phyloP scores from a whole-genome alignment of 1,284 basidiomycete species.

The Boletus holoroseus region DNA sequence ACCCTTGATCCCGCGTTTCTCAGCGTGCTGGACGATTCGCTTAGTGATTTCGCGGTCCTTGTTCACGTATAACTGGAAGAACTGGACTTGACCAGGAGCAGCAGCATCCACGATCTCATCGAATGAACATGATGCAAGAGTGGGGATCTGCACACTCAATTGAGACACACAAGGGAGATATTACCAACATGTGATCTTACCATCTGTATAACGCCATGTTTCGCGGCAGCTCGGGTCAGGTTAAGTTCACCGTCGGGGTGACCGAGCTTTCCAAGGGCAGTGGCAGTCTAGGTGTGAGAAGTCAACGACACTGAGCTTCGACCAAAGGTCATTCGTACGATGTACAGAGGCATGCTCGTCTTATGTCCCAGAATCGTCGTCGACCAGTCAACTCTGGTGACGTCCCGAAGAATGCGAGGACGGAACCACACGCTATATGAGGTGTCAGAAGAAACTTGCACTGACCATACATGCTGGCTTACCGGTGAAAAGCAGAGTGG shows the following conservation, averaged over 20 bases:
- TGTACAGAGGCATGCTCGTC: constrained; percentile 78
- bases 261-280: constrained; percentile 85
- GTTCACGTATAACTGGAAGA: constrained; percentile 82
- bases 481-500: constrained; percentile 80
- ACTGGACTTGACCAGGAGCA: constrained; percentile 67
- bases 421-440: constrained; percentile 82
- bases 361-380: constrained; percentile 74
- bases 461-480: constrained; percentile 8
- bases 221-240: constrained; percentile 79
- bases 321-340: constrained; percentile 32
- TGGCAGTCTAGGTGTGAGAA: constrained; percentile 49
- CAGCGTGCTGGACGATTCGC: constrained; percentile 80
- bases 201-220: constrained; percentile 84
- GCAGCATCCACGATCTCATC: constrained; percentile 86
- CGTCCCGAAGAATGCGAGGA: constrained; percentile 81
- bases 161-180: neutral
- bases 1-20: constrained; percentile 76
- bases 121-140: constrained; percentile 83
- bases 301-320: constrained; percentile 7
- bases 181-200: constrained; percentile 34
- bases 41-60: constrained; percentile 77
- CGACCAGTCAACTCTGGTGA: constrained; percentile 76
- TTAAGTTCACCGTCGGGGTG: constrained; percentile 91
- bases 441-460: neutral
- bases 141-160: constrained; percentile 61